Evolutionary conservation across 768 basidiomycete genomes (phyloP), one percentile per base, ranked within the genome.

Genomic region (Termitomyces sp.): DNA sequence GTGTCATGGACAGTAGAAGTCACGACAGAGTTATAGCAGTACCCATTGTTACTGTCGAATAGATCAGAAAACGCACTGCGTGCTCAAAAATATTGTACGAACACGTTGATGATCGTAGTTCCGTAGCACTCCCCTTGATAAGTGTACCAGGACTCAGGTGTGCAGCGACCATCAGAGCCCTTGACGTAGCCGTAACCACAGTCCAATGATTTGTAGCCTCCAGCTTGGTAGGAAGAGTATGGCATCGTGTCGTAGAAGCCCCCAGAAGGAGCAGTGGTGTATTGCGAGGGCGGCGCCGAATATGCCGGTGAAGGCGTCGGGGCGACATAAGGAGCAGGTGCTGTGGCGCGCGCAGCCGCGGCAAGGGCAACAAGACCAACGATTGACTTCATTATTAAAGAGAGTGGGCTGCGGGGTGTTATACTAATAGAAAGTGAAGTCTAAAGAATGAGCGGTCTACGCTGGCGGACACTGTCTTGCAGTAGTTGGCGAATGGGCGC

Each of bases 121-220:
- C 78, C 83, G 61, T 88, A 86, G 69, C 87, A 88, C 46, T 83
- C 83, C 23, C 71, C 64, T 47, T 71, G 66, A 20, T 64, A 60
- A 36, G 63, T 71, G 62, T 74, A 79, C 75, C 88, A 89, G 50
- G 77, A 76, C 65, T 81, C 66, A 23, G 72, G 60, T 20, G 68
- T 56, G 67, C 88, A 89, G 45, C 72, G 74, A 32, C 84, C 85
- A 65, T 85, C 78, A 10, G 66, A 70, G 52, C 66, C 68, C 70
- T 85, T 86, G 45, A 68, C 61, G 63, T 84, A 84, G 23, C 87
- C 88, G 64, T 90, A 90, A 48, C 88, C 88, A 64, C 88, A 90
- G 59, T 77, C 69, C 67, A 89, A 69, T 66, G 75, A 78, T 66
- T 76, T 74, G 70, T 89, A 90, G 25, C 87, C 88, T 53, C 86